Conservation (phyloP, 2,329 filamentous ascomycete genomes). For the Trichoderma lentiforme region DNA sequence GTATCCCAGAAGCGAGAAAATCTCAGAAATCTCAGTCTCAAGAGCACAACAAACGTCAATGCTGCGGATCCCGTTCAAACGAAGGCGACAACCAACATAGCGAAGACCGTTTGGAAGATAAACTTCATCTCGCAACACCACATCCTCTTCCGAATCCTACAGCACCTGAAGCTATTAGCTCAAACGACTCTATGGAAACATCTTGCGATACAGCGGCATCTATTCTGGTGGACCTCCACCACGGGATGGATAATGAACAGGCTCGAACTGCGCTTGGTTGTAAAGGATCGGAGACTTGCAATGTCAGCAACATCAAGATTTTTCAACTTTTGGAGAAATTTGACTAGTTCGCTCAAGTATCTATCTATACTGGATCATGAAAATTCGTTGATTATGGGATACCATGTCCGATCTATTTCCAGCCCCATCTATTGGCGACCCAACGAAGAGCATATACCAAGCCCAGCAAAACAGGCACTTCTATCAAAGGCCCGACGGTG, state of each 20-base stretch:
- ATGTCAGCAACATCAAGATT: constrained; percentile 18
- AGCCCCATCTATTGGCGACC: constrained; percentile 52
- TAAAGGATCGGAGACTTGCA: constrained; percentile 5
- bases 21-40: not conserved
- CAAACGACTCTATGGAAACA: not conserved
- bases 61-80: not conserved
- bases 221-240: constrained; percentile 16
- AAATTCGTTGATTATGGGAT: not conserved
- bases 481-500: constrained; percentile 81
- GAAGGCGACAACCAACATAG: not conserved
- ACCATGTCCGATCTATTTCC: constrained; percentile 38
- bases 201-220: constrained; percentile 18
- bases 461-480: constrained; percentile 76
- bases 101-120: not conserved
- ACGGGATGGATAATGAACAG: constrained; percentile 1
- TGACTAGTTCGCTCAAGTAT: not conserved
- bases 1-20: not conserved
- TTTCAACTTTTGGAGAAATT: constrained; percentile 18
- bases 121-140: not conserved
- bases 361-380: not conserved
- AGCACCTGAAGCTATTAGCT: not conserved
- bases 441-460: constrained; percentile 72
- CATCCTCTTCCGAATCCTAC: not conserved
- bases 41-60: no score
- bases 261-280: constrained; percentile 18